Conservation (phyloP, 192 early-diverging fungal species). For the Gryganskiella cystojenkinii region DNA sequence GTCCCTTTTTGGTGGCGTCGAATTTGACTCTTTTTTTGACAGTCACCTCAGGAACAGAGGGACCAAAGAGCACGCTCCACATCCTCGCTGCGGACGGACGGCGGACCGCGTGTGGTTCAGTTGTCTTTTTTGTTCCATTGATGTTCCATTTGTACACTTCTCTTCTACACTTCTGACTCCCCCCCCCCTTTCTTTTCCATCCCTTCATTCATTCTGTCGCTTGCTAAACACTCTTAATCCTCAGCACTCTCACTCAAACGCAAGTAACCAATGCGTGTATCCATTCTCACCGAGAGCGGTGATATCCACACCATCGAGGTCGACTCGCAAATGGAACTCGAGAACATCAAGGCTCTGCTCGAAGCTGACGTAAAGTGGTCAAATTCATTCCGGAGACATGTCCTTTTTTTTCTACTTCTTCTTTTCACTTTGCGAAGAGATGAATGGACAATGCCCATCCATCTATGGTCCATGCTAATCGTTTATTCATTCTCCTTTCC, state of each 20-base stretch:
- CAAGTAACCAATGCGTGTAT: constrained; percentile 60
- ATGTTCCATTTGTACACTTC: not conserved
- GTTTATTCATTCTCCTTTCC: not conserved
- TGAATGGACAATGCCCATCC: not conserved
- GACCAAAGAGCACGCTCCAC: not conserved
- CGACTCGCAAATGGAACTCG: constrained; percentile 78
- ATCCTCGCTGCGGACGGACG: not conserved
- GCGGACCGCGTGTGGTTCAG: not conserved
- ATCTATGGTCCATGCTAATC: too few species aligned
- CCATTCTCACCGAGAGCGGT: constrained; percentile 67
- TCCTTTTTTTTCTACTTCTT: too few species aligned
- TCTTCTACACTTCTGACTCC: not conserved
- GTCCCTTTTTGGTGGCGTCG: too few species aligned
- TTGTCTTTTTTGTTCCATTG: not conserved
- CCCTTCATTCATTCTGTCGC: not conserved
- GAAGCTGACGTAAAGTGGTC: constrained; percentile 82
- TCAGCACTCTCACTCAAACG: not conserved
- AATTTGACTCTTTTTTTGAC: too few species aligned
- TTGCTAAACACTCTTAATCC: not conserved
- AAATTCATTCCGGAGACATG: too few species aligned
- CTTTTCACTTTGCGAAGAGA: too few species aligned
- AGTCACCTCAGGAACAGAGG: not conserved
- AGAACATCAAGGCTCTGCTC: constrained; percentile 84
- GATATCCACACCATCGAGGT: constrained; percentile 74
- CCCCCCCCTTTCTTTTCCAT: not conserved